A percentile compares a stretch with the other conserved stretches of the same genome.
These are phyloP conservation scores for Epichloe scottii DNA, from an alignment of 2,329 filamentous ascomycete species.

Conservation along the genomic window DNA sequence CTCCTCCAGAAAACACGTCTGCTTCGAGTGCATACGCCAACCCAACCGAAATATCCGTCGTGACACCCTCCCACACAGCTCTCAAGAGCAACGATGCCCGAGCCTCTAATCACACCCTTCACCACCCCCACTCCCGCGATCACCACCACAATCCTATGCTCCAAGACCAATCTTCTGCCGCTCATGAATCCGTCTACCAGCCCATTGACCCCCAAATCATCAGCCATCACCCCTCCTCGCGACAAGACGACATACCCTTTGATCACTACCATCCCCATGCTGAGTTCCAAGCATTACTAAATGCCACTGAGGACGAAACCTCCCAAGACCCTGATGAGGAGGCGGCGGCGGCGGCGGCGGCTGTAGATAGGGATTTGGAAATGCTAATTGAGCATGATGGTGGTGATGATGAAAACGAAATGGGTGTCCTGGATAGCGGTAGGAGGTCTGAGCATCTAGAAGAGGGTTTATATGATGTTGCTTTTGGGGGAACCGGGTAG, in stretches of 20 bases:
- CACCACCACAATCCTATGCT: constrained; percentile 23
- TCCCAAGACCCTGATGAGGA: constrained; percentile 7
- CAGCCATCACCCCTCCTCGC: constrained; percentile 16
- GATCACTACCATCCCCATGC: constrained; percentile 30
- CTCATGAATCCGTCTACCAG: constrained; percentile 26
- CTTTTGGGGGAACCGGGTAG: constrained; percentile 13
- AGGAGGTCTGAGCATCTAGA: constrained; percentile 13
- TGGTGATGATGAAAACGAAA: constrained; percentile 21
- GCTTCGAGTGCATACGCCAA: constrained; percentile 32
- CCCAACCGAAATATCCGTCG: constrained; percentile 34
- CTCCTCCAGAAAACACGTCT: constrained; percentile 13
- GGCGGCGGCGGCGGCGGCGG: constrained; percentile 18
- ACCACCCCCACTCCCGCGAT: constrained; percentile 10
- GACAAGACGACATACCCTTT: constrained; percentile 22
- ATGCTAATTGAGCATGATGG: constrained; percentile 37
- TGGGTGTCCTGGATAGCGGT: constrained; percentile 11
- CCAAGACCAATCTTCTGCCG: constrained; percentile 16
- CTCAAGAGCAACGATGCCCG: background rate
- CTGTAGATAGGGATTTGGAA: constrained; percentile 36
- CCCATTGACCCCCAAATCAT: constrained; percentile 51
- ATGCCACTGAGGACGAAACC: constrained; percentile 31
- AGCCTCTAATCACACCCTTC: background rate
- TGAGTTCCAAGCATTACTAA: constrained; percentile 42
- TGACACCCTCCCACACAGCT: constrained; percentile 7
- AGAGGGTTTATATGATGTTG: constrained; percentile 16